Conservation (phyloP, 176 grass and related monocot genomes). For the Phyllostachys edulis region DNA sequence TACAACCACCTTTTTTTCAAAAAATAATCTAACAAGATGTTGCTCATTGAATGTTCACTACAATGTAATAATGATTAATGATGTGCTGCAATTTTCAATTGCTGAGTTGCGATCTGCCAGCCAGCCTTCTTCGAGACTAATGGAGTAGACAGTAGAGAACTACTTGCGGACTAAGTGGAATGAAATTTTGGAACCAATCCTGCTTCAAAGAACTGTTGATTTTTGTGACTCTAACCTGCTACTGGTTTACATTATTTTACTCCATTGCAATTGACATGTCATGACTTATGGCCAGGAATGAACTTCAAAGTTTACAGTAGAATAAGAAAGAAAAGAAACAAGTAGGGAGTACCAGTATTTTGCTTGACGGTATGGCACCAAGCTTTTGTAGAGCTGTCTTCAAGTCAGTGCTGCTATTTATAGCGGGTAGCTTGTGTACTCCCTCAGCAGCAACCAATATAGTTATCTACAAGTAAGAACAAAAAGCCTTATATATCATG, state of each 20-base stretch:
- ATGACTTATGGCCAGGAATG: background rate
- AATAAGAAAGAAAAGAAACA: constrained; percentile 14
- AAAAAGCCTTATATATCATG: background rate
- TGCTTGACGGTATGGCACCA: constrained; percentile 79
- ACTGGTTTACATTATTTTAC: background rate
- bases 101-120: background rate
- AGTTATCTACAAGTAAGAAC: constrained; percentile 56
- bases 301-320: background rate
- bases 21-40: background rate
- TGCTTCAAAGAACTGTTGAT: background rate
- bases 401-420: constrained; percentile 81
- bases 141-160: background rate
- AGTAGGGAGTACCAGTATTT: constrained; percentile 64
- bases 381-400: constrained; percentile 82
- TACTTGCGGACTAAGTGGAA: background rate
- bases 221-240: background rate
- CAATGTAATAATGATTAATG: background rate
- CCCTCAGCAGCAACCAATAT: constrained; percentile 90
- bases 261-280: background rate
- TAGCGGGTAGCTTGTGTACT: constrained; percentile 75
- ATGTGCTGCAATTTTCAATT: constrained; percentile 4
- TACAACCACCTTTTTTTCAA: background rate
- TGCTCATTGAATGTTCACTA: background rate
- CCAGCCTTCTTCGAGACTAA: background rate
- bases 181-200: background rate